Percentiles rank a stretch among this genome's conserved stretches.
phyloP scores from a whole-genome alignment of 306 rosid species.

The Dalbergia cochinchinensis region DNA sequence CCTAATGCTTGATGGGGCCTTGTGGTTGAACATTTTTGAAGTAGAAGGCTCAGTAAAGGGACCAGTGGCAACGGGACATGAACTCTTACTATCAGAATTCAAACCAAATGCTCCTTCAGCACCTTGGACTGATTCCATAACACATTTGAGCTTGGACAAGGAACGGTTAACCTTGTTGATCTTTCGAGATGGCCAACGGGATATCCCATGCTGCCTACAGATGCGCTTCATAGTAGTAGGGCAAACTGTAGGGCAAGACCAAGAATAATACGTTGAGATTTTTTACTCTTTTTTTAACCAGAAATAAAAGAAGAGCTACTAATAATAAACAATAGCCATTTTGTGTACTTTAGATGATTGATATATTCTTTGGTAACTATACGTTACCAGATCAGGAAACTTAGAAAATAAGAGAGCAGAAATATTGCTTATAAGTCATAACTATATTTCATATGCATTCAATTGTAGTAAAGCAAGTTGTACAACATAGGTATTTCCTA shows the following conservation, averaged over 20 bases:
- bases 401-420: neutral
- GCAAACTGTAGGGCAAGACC: conserved; percentile 71
- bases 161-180: conserved; percentile 87
- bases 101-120: conserved; percentile 79
- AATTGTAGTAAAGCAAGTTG: neutral
- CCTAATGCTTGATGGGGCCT: conserved; percentile 46
- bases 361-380: conserved; percentile 1
- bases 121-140: conserved; percentile 87
- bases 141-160: conserved; percentile 78
- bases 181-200: conserved; percentile 97
- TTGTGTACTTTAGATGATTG: neutral
- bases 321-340: neutral
- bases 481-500: conserved; percentile 12
- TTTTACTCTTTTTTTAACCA: too few relatives aligned
- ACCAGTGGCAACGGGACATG: conserved; percentile 55
- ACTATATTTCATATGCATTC: neutral
- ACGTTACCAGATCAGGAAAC: conserved; percentile 15
- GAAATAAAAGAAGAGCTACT: neutral
- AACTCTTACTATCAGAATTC: conserved; percentile 59
- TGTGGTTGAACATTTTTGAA: conserved; percentile 54
- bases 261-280: conserved; percentile 34
- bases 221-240: conserved; percentile 98
- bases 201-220: conserved; percentile 91
- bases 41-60: conserved; percentile 56
- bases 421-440: neutral